phyloP scores from a whole-genome alignment of 1,284 basidiomycete species.

The Boletus smithii region DNA sequence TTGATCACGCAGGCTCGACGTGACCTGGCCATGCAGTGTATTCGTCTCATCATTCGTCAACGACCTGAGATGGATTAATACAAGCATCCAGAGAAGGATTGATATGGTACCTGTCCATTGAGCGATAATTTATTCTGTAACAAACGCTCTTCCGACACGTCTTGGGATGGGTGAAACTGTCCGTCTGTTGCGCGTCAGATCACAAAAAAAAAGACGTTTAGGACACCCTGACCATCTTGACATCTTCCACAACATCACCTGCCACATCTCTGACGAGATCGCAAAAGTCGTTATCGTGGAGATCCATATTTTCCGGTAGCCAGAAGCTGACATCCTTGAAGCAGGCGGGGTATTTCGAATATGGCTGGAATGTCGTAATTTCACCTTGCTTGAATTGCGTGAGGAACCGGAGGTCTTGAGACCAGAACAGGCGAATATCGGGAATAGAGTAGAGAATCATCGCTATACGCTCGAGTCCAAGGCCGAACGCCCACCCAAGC shows the following conservation, averaged over 20 bases:
- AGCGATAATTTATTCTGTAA: constrained; percentile 92
- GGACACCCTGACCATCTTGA: constrained; percentile 63
- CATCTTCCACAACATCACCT: constrained; percentile 90
- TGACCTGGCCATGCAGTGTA: constrained; percentile 61
- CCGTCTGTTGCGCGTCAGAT: constrained; percentile 58
- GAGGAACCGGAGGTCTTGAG: constrained; percentile 82
- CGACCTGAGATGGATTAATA: constrained; percentile 48
- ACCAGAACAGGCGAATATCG: constrained; percentile 99
- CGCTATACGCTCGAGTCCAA: constrained; percentile 95
- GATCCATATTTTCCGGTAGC: constrained; percentile 50
- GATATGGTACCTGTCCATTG: constrained; percentile 81
- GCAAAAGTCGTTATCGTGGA: constrained; percentile 97
- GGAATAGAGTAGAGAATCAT: constrained; percentile 98
- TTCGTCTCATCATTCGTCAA: constrained; percentile 91
- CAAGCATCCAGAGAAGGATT: not conserved
- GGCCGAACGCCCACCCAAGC: constrained; percentile 97
- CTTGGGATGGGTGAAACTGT: constrained; percentile 90
- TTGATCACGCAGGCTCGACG: constrained; percentile 49
- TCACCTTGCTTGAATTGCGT: constrained; percentile 79
- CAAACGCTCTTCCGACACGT: constrained; percentile 78
- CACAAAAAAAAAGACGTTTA: not conserved
- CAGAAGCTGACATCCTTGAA: constrained; percentile 94
- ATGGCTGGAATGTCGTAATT: constrained; percentile 80
- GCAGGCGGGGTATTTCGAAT: constrained; percentile 87
- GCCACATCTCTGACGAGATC: constrained; percentile 91